Conservation (phyloP, 768 basidiomycete genomes). For the Pulveroboletus sp. region DNA sequence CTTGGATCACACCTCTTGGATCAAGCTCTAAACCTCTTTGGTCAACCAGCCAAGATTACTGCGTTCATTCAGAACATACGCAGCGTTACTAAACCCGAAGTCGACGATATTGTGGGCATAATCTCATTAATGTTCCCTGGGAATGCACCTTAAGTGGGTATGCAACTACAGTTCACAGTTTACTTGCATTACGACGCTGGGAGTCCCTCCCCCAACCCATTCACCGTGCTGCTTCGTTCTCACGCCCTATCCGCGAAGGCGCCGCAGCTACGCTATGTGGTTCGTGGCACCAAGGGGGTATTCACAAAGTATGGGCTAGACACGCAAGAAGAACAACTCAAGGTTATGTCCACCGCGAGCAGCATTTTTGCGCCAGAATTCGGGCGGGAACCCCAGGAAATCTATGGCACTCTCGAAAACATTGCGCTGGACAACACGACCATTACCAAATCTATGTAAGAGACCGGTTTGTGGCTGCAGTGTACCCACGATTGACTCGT, state of each 20-base stretch:
- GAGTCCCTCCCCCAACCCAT: too few relatives aligned
- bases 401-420: constrained; percentile 61
- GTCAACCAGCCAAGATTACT: neutral
- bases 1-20: constrained; percentile 73
- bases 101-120: too few relatives aligned
- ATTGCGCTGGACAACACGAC: constrained; percentile 40
- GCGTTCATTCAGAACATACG: constrained; percentile 43
- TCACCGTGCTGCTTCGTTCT: constrained; percentile 64
- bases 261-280: constrained; percentile 61
- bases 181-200: too few relatives aligned
- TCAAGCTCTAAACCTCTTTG: constrained; percentile 69
- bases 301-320: too few relatives aligned
- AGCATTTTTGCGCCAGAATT: too few relatives aligned
- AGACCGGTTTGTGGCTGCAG: constrained; percentile 15
- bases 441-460: constrained; percentile 30
- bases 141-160: too few relatives aligned
- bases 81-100: too few relatives aligned
- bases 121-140: too few relatives aligned
- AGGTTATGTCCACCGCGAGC: constrained; percentile 42
- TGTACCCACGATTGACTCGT: too few relatives aligned
- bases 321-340: constrained; percentile 48
- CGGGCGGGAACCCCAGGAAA: constrained; percentile 30
- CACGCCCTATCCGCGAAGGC: constrained; percentile 64
- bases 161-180: too few relatives aligned
- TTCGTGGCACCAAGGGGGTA: too few relatives aligned